These are phyloP conservation scores for Funneliformis geosporum DNA, from an alignment of 192 early-diverging fungal species.

Conservation along the genomic window DNA sequence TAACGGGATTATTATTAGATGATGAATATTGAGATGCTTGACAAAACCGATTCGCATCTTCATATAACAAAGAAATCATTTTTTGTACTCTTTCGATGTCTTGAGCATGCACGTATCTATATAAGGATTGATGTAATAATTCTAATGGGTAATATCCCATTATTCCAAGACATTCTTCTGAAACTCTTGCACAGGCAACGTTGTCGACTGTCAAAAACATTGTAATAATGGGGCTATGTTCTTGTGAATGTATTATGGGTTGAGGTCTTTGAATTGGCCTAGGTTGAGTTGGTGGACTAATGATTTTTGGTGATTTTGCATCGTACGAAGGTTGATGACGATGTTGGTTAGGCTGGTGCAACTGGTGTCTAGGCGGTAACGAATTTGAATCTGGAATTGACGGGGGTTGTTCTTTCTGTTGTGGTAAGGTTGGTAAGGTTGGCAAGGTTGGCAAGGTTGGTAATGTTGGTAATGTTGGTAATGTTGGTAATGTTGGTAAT, in stretches of 20 bases:
- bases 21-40: conserved; percentile 37
- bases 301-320: neutral
- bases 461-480: conserved; percentile 22
- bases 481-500: too few relatives aligned
- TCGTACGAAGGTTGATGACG: neutral
- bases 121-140: conserved; percentile 52
- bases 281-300: conserved; percentile 20
- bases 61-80: conserved; percentile 1
- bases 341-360: neutral
- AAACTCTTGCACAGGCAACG: conserved; percentile 50
- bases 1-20: conserved; percentile 39
- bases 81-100: conserved; percentile 7
- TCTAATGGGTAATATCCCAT: conserved; percentile 61
- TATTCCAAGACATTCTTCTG: conserved; percentile 49
- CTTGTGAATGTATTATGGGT: conserved; percentile 30
- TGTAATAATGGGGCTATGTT: conserved; percentile 37
- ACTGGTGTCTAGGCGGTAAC: neutral
- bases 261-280: neutral
- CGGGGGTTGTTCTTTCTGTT: conserved; percentile 27
- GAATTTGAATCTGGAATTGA: neutral
- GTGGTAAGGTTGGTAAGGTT: conserved; percentile 41
- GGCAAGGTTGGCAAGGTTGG: neutral
- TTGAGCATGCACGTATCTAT: neutral
- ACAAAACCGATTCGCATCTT: conserved; percentile 1
- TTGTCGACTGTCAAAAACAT: conserved; percentile 55